phyloP scores from a whole-genome alignment of 805 yeast genomes.

The Hanseniaspora singularis region DNA sequence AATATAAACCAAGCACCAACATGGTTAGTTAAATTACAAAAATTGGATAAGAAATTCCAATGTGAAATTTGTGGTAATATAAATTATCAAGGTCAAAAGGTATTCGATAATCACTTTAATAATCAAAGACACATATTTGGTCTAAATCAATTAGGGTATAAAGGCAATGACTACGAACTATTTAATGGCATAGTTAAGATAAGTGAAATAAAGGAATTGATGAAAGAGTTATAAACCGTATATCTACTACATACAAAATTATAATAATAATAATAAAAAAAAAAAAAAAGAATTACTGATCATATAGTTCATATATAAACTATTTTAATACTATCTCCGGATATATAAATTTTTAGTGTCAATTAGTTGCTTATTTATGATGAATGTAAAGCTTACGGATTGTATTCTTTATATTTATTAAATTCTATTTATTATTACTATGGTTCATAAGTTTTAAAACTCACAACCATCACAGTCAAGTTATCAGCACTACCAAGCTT shows the following conservation, averaged over 20 bases:
- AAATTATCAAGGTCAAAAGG: constrained; percentile 58
- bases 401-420: too few relatives aligned
- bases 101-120: constrained; percentile 65
- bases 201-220: constrained; percentile 52
- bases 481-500: constrained; percentile 76
- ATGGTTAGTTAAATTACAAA: constrained; percentile 87
- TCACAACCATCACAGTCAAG: constrained; percentile 81
- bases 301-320: too few relatives aligned
- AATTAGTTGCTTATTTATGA: neutral
- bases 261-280: neutral
- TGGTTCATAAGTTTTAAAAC: constrained; percentile 20
- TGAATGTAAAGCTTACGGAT: too few relatives aligned
- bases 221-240: constrained; percentile 29
- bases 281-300: neutral
- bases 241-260: neutral
- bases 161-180: constrained; percentile 33
- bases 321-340: too few relatives aligned
- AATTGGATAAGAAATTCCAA: constrained; percentile 53
- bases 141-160: constrained; percentile 59
- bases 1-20: constrained; percentile 38
- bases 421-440: too few relatives aligned
- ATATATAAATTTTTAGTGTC: neutral
- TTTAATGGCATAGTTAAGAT: constrained; percentile 58
- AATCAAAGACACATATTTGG: constrained; percentile 63
- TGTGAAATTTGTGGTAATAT: constrained; percentile 84